Base-by-base conservation (phyloP, 2,329 filamentous ascomycete genomes). In the Helminthosporium solani region DNA sequence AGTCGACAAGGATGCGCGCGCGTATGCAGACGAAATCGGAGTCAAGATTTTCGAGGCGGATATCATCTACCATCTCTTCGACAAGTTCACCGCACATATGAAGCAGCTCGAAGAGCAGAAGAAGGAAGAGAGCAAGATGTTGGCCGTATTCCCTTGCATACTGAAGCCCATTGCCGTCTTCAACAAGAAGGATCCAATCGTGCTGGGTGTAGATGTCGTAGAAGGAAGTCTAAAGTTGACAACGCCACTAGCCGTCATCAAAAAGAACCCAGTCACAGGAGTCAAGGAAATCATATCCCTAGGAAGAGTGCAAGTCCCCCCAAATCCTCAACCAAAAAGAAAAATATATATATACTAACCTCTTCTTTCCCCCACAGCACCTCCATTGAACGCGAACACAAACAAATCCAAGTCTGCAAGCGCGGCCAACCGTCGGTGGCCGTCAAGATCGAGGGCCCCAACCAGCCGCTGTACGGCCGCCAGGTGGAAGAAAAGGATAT, bases 1-100 rank as follows among this genome's bases (percentile, higher is more conserved):
- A 77, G 89, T 99, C 14, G 94, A 99, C 75, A 97, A 96, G 73
- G 94, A 99, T 68, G 94, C 94, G 0, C 84, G 87, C 56, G 80
- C 82, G 8, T 95, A 97, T 62, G 94, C 94, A 9, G 90, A 96
- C 15, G 90, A 97, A 46, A 85, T 95, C 52, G 90, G 90, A 41
- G 88, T 99, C 75, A 97, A 95, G 78, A 88, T 99, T 62, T 99
- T 99, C 77, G 95, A 90, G 2, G 94, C 95, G 2, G 92, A 99
- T 72, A 99, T 99, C 62, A 99, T 99, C 66, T 99, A 99, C 73
- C 94, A 99, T 72, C 78, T 99, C 47, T 99, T 99, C 70, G 95
- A 99, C 72, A 80, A 88, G 55, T 99, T 99, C 75, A 97, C 88
- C 34, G 89, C 88, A 71, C 92, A 99, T 73, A 96, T 96, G 88